Evolutionary conservation across 495 filamentous ascomycete genomes (phyloP).

Genomic region (Lepidopterella palustris): DNA sequence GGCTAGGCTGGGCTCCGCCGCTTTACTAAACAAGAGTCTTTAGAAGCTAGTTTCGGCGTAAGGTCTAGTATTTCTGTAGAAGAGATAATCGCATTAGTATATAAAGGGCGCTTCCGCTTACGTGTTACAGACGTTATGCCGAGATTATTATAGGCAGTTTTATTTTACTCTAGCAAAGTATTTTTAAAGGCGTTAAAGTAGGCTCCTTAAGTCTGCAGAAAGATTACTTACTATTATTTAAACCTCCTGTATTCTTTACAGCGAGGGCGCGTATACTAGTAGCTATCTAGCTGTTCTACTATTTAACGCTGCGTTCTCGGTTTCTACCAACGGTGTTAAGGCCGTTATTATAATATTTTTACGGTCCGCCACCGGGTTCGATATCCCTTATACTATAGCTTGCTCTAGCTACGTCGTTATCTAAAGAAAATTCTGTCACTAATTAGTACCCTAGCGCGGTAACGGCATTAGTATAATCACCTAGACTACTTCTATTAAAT

Average conservation of each 20-base stretch:
- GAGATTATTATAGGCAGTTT: background rate
- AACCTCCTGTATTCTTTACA: background rate
- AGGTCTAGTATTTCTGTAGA: background rate
- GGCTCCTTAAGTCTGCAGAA: constrained; percentile 1
- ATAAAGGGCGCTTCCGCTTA: background rate
- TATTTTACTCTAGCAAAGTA: background rate
- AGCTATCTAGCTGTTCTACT: background rate
- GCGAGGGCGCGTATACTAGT: constrained; percentile 2
- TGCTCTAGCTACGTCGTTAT: background rate
- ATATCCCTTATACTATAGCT: background rate
- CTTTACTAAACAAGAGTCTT: constrained; percentile 1
- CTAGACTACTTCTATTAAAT: constrained; percentile 17
- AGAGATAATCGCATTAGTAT: background rate
- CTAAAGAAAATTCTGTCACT: constrained; percentile 10
- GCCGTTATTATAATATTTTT: background rate
- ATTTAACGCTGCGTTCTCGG: no score
- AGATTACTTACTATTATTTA: constrained; percentile 4
- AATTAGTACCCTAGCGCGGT: constrained; percentile 13
- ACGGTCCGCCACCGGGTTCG: background rate
- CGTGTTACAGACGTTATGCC: background rate
- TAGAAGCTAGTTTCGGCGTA: background rate
- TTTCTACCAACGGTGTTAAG: background rate
- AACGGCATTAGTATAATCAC: constrained; percentile 11
- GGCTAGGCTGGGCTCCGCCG: background rate
- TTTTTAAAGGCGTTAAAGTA: constrained; percentile 6